phyloP scores from a whole-genome alignment of 805 yeast species.

The Tetrapisispora nanseiensis region DNA sequence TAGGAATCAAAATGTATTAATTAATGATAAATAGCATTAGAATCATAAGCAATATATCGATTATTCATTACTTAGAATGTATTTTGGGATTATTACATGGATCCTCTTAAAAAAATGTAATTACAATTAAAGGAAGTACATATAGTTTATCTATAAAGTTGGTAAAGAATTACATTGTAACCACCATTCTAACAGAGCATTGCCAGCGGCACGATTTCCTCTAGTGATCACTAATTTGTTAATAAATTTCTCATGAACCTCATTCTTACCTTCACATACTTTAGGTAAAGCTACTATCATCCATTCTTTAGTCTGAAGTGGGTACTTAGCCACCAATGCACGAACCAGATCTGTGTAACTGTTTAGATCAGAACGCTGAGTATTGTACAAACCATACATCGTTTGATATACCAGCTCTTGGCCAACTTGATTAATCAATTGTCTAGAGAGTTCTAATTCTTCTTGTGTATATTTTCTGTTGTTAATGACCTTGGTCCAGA shows the following conservation, averaged over 20 bases:
- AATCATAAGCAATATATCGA: too few species aligned
- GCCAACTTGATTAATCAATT: conserved; percentile 20
- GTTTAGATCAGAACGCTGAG: conserved; percentile 52
- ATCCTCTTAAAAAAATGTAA: neutral
- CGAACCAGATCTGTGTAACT: conserved; percentile 45
- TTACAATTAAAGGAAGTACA: neutral
- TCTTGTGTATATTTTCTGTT: conserved; percentile 37
- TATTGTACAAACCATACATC: conserved; percentile 38
- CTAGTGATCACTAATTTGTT: conserved; percentile 52
- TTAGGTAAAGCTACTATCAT: conserved; percentile 24
- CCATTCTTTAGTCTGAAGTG: conserved; percentile 43
- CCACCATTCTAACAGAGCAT: conserved; percentile 56
- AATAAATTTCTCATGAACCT: conserved; percentile 36
- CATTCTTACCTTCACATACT: conserved; percentile 19
- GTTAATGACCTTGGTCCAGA: conserved; percentile 41
- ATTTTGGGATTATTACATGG: too few species aligned
- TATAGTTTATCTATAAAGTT: conserved; percentile 2
- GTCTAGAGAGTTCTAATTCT: conserved; percentile 32
- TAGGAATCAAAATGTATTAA: too few species aligned
- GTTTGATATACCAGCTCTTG: conserved; percentile 25
- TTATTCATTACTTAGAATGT: too few species aligned
- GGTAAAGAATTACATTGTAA: conserved; percentile 43
- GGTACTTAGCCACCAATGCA: conserved; percentile 39
- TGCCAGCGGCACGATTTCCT: conserved; percentile 54
- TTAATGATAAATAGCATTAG: too few species aligned